Evolutionary conservation across 2,329 filamentous ascomycete species (phyloP).

Genomic region (Xylaria polymorpha): DNA sequence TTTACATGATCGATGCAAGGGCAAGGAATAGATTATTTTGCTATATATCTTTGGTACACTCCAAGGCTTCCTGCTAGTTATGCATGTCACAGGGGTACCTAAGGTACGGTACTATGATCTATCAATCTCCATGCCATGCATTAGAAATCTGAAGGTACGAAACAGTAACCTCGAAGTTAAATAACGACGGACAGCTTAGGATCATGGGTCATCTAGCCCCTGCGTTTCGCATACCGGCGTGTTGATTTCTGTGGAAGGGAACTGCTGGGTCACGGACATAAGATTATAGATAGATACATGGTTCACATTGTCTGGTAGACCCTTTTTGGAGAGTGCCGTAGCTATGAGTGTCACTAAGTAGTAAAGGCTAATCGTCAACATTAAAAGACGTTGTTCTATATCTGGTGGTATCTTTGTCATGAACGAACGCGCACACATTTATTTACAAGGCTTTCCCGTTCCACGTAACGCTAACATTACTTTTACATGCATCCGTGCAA

Average conservation of each 20-base stretch:
- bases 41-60: not conserved
- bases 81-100: not conserved
- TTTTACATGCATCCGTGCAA: constrained; percentile 8
- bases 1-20: not conserved
- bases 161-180: not conserved
- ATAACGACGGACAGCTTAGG: not conserved
- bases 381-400: constrained; percentile 11
- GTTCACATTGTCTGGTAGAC: not conserved
- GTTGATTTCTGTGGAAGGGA: not conserved
- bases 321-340: not conserved
- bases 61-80: not conserved
- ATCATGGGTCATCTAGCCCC: not conserved
- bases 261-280: no score
- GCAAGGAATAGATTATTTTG: not conserved
- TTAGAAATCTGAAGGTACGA: not conserved
- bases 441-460: constrained; percentile 12
- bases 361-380: constrained; percentile 1
- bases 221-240: not conserved
- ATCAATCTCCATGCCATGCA: not conserved
- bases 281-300: not conserved
- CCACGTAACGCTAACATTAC: not conserved
- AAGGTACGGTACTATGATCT: not conserved
- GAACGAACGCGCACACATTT: constrained; percentile 18
- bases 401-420: constrained; percentile 32
- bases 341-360: not conserved